Base-by-base conservation (phyloP, 2,329 filamentous ascomycete genomes). In the Fusarium armeniacum region DNA sequence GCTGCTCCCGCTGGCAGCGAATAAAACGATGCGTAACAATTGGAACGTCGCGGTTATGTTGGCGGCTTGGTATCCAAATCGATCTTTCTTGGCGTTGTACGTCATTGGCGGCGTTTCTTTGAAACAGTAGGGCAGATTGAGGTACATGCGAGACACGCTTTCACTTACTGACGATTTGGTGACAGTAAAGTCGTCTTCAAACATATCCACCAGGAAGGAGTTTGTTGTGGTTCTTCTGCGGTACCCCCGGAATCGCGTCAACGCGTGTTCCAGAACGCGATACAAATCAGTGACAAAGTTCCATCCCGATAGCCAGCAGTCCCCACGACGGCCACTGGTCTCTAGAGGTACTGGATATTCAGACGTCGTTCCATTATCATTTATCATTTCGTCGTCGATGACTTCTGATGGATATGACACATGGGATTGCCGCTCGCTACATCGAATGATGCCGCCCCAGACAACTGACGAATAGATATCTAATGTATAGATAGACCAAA, bases 201-300 rank as follows among this genome's bases (percentile, higher is more conserved):
- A 47, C 30, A 47, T 47, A 30, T 30, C 30, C 22, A 47, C 45
- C n/a, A 47, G 24, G 45, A 47, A 47, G 15, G 45, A 12, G 45
- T 47, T 47, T 47, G 45, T 33, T n/a, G 28, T 22, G 30, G 5
- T 11, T 3, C 45, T 47, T 33, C 30, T 13, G 45, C 30, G 30
- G 11, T 35, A 47, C 12, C 45, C 45, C 8, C 45, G 28, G 2
- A 47, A 20, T 7, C 28, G 13, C 8, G 28, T 47, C 45, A 47
- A 35, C 7, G 30, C 45, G 26, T 47, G 45, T 16, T 47, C 45
- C 3, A 47, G 45, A n/a, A 47, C 45, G n/a, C 45, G 45, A 35
- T 47, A 47, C 45, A 47, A 8, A 30, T 47, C 45, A 32, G 45
- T 47, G 28, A 47, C 24, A n/a, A 47, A 47, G 33, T 33, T 47